Base-by-base conservation (phyloP, 169 alveolate species). In the Toxoplasma gondii region DNA sequence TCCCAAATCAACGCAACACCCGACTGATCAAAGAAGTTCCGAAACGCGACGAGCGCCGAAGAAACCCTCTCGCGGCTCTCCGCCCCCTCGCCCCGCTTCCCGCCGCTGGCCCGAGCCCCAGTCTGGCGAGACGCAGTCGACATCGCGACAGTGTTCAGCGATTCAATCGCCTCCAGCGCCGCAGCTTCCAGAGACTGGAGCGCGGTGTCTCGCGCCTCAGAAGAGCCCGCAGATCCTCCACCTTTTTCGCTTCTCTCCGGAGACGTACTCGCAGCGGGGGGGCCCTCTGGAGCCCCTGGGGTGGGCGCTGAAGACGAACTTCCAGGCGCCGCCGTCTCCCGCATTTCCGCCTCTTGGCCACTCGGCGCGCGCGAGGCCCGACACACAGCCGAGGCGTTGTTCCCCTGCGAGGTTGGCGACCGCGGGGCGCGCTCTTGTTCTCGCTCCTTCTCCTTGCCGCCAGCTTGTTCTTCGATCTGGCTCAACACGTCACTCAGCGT, bases 401-500 rank as follows among this genome's bases (percentile, higher is more conserved):
- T 12, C 22, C 58, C 58, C 58, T 49, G n/a, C n/a, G n/a, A n/a
- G n/a, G n/a, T n/a, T n/a, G n/a, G 58, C 58, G 58, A 49, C 58
- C 58, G 58, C 58, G 58, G 58, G 88, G 19, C 36, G 19, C 88
- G 38, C 38, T 1, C 5, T 43, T 44, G 39, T 31, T 82, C 39
- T 36, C 34, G 24, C 64, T 44, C 34, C 64, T 31, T 82, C 64
- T 36, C 39, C 88, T 43, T 82, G 34, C 88, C 41, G 12, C 64
- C 64, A 2, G 36, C 64, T 34, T 88, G 93, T 64, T 24, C 86
- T 45, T 70, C 54, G 78, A 88, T 82, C 41, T 88, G 93, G 36
- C n/a, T 45, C 41, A 31, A 34, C 49, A 70, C 93, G 64, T 69
- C 93, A 43, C 67, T 64, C 88, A 70, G 45, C 39, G 88, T 64